phyloP scores from a whole-genome alignment of 2,329 filamentous ascomycete genomes.

The Aspergillus pseudoviridinutans region DNA sequence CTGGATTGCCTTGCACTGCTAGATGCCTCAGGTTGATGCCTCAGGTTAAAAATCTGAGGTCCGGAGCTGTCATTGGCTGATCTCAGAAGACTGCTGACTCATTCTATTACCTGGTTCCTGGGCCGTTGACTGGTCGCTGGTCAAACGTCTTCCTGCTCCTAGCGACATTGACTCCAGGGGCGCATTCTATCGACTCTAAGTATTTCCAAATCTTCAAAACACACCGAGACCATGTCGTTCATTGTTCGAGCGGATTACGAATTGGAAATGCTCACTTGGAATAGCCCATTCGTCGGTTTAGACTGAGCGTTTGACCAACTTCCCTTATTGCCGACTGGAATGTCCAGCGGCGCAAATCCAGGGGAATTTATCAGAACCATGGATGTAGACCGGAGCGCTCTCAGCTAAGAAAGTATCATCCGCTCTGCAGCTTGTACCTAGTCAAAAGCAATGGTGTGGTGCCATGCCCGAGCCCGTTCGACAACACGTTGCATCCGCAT shows the following conservation, averaged over 20 bases:
- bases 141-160: conserved; percentile 26
- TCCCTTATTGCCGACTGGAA: conserved; percentile 55
- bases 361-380: conserved; percentile 45
- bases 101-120: conserved; percentile 4
- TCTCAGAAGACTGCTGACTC: background rate
- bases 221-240: conserved; percentile 24
- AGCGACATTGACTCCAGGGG: conserved; percentile 26
- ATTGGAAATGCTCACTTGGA: background rate
- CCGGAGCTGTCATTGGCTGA: too few relatives aligned
- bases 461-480: background rate
- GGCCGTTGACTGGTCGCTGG: conserved; percentile 23
- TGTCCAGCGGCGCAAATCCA: conserved; percentile 53
- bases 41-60: too few relatives aligned
- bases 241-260: background rate
- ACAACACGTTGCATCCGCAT: background rate
- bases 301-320: conserved; percentile 55
- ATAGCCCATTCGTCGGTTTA: conserved; percentile 37
- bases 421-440: background rate
- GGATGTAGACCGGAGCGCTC: conserved; percentile 2
- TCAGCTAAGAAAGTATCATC: background rate
- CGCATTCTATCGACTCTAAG: conserved; percentile 28
- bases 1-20: too few relatives aligned
- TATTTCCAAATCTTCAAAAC: conserved; percentile 21
- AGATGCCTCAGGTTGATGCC: too few relatives aligned
- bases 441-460: background rate